phyloP scores from a whole-genome alignment of 2,329 filamentous ascomycete genomes.

The Talaromyces marneffei region DNA sequence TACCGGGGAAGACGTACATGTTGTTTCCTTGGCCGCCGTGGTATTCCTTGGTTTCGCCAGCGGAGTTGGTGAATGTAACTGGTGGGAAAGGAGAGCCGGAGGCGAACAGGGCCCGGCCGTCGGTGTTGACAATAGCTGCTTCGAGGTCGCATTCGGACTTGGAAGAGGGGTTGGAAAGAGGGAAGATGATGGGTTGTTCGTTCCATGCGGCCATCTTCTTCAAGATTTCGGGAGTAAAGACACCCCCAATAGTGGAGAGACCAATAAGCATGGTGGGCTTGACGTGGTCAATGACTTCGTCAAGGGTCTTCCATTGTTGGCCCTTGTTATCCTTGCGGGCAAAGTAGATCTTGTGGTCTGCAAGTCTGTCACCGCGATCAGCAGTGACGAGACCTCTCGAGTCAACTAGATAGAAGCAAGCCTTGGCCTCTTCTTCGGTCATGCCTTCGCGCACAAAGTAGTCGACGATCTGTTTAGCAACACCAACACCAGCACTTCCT shows the following conservation, averaged over 20 bases:
- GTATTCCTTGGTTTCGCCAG: constrained; percentile 59
- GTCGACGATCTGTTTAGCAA: constrained; percentile 95
- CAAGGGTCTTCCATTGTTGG: constrained; percentile 66
- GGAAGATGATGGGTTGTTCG: constrained; percentile 85
- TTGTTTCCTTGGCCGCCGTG: constrained; percentile 73
- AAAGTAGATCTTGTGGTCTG: constrained; percentile 75
- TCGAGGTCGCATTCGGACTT: constrained; percentile 98
- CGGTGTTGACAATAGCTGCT: constrained; percentile 83
- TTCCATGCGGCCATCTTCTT: constrained; percentile 58
- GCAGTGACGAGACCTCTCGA: constrained; percentile 90
- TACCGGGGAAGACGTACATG: constrained; percentile 93
- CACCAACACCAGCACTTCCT: constrained; percentile 90
- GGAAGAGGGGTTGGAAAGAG: constrained; percentile 88
- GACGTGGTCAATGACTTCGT: constrained; percentile 90
- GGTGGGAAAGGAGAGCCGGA: constrained; percentile 87
- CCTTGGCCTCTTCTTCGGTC: constrained; percentile 76
- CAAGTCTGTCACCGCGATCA: constrained; percentile 88
- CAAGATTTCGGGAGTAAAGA: constrained; percentile 85
- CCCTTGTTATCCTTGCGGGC: constrained; percentile 60
- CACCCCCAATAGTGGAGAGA: constrained; percentile 86
- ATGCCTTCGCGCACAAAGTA: constrained; percentile 92
- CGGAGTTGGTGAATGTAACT: constrained; percentile 57
- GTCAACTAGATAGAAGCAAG: constrained; percentile 96
- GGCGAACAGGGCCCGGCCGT: constrained; percentile 87
- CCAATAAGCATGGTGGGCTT: constrained; percentile 93